Evolutionary conservation across 148 eudicot genomes (phyloP).

Genomic region (Dianthus caryophyllus): DNA sequence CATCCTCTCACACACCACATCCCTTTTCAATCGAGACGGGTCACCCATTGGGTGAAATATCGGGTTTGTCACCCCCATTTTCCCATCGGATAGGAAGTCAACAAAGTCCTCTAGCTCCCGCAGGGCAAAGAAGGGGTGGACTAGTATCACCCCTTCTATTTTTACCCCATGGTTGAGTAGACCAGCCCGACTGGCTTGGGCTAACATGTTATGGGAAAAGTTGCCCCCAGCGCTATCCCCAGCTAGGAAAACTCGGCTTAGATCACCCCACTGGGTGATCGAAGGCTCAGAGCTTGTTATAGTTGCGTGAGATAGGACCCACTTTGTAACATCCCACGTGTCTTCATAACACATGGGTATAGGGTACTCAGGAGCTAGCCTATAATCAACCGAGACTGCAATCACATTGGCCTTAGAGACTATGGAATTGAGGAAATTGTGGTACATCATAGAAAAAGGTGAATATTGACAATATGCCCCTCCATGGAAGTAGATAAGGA

Average conservation of each 20-base stretch:
- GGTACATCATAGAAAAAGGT: slow-evolving; percentile 28
- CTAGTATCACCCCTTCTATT: slow-evolving; percentile 15
- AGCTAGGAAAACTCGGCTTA: slow-evolving; percentile 30
- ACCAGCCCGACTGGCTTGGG: slow-evolving; percentile 13
- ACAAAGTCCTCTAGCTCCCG: slow-evolving; percentile 14
- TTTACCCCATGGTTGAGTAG: neutral
- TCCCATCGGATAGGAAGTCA: no score
- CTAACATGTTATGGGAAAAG: slow-evolving; percentile 33
- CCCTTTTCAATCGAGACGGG: slow-evolving; percentile 20
- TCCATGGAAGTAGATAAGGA: slow-evolving; percentile 41
- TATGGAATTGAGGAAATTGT: slow-evolving; percentile 27
- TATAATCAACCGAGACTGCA: slow-evolving; percentile 36
- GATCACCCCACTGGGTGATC: slow-evolving; percentile 30
- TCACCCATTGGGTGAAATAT: slow-evolving; percentile 29
- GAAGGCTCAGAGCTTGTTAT: slow-evolving; percentile 31
- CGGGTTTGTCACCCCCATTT: slow-evolving; percentile 26
- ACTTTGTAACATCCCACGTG: slow-evolving; percentile 33
- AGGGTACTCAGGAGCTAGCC: slow-evolving; percentile 47
- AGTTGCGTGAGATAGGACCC: slow-evolving; percentile 31
- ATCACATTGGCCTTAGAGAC: slow-evolving; percentile 23
- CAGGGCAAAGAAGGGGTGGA: slow-evolving; percentile 35
- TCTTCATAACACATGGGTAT: slow-evolving; percentile 32
- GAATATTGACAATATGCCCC: slow-evolving; percentile 43
- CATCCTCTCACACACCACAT: slow-evolving; percentile 23
- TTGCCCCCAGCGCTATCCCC: slow-evolving; percentile 64